Percentiles rank a stretch among this genome's conserved stretches.
These are phyloP conservation scores for Phytophthora tentaculata DNA, from an alignment of 352 stramenopile genomes.

Conservation along the genomic window DNA sequence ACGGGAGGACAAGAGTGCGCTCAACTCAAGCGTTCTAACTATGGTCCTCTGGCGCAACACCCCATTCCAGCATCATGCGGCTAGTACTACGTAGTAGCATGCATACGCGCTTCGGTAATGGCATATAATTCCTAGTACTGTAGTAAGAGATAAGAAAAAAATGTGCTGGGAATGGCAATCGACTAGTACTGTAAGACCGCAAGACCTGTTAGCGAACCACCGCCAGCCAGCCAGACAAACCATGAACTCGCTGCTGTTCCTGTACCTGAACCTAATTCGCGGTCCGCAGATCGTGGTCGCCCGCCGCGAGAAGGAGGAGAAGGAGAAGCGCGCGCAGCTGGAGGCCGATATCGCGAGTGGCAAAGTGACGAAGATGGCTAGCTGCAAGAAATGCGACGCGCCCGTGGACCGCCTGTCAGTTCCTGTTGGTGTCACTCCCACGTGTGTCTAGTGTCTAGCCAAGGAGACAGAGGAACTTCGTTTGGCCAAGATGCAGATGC, in stretches of 20 bases:
- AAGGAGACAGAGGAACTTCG: conserved; percentile 37
- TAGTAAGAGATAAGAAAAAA: no score
- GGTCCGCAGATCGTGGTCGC: conserved; percentile 61
- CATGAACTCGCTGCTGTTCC: conserved; percentile 83
- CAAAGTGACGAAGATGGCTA: conserved; percentile 50
- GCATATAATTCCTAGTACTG: no score
- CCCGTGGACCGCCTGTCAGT: conserved; percentile 48
- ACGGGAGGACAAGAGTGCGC: no score
- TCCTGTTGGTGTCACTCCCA: conserved; percentile 38
- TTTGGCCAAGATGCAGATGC: conserved; percentile 36
- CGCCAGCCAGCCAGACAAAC: neutral
- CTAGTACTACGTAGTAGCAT: no score
- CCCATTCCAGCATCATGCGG: no score
- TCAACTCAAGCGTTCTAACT: no score
- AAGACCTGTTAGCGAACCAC: no score
- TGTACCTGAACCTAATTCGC: conserved; percentile 82
- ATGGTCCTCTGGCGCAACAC: no score
- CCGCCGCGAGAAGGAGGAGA: conserved; percentile 58
- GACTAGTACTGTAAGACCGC: no score
- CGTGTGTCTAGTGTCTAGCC: conserved; percentile 51
- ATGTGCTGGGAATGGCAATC: no score
- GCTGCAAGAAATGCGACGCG: conserved; percentile 82
- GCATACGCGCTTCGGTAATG: no score
- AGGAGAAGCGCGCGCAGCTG: conserved; percentile 50
- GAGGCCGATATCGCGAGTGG: conserved; percentile 57